Conservation (phyloP, 2,329 filamentous ascomycete genomes). For the Sordariomycetes sp. region DNA sequence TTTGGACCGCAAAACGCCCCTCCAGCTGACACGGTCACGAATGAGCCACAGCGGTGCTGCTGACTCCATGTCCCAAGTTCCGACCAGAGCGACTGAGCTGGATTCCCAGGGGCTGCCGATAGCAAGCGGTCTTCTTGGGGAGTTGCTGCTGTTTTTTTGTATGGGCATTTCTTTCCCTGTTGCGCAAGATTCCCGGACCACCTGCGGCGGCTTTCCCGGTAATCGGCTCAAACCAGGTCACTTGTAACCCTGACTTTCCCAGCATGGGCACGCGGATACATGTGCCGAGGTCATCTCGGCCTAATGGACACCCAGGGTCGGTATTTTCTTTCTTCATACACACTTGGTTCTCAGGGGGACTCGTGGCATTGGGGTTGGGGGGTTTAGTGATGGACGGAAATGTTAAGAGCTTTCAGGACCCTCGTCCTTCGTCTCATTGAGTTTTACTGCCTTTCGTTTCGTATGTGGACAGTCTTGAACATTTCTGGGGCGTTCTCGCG, state of each 20-base stretch:
- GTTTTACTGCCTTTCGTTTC: neutral
- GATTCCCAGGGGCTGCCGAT: too few species aligned
- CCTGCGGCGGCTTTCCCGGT: neutral
- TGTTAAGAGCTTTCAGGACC: neutral
- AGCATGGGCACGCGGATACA: neutral
- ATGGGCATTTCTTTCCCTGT: too few species aligned
- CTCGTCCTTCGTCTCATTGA: neutral
- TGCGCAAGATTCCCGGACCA: neutral
- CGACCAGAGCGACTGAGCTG: too few species aligned
- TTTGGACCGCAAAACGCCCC: constrained; percentile 21
- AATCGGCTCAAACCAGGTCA: neutral
- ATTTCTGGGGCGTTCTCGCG: neutral
- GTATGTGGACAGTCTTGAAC: neutral
- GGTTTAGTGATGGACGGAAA: neutral
- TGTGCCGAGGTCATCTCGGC: neutral
- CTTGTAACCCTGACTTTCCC: neutral
- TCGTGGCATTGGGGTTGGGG: neutral
- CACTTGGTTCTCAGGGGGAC: neutral
- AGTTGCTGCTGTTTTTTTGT: too few species aligned
- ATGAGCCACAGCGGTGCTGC: neutral
- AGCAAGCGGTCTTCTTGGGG: too few species aligned
- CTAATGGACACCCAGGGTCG: neutral
- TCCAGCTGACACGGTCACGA: neutral
- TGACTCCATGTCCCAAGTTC: too few species aligned
- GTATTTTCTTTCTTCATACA: neutral